Conservation (phyloP, 805 yeast genomes). For the Soucietia sequanensis region DNA sequence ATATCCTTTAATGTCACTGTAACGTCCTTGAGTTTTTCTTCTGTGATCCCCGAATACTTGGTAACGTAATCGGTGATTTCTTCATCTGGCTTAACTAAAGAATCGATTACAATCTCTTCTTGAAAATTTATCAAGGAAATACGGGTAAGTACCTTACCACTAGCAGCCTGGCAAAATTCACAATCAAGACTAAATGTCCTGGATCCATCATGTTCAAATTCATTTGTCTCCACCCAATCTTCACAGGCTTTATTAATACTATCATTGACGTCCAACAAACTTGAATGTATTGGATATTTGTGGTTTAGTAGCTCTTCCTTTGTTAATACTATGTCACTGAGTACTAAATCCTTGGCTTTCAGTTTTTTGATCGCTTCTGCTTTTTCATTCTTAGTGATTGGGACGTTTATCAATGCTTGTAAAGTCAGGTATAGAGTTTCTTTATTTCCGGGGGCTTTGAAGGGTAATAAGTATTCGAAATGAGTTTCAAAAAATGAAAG, state of each 20-base stretch:
- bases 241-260: constrained; percentile 4
- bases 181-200: constrained; percentile 84
- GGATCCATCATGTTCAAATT: constrained; percentile 56
- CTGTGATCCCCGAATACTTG: constrained; percentile 82
- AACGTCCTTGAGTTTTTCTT: constrained; percentile 58
- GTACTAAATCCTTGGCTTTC: constrained; percentile 35
- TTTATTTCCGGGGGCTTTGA: constrained; percentile 66
- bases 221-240: constrained; percentile 34
- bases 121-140: constrained; percentile 70
- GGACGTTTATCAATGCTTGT: constrained; percentile 54
- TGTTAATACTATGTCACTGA: constrained; percentile 54
- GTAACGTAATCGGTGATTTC: constrained; percentile 81
- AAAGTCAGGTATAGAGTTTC: constrained; percentile 54
- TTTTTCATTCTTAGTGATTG: constrained; percentile 57
- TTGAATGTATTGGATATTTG: constrained; percentile 59
- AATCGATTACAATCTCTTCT: constrained; percentile 62
- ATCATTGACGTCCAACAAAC: too few species aligned
- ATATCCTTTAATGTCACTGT: constrained; percentile 66
- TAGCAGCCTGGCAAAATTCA: constrained; percentile 77
- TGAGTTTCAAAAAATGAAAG: constrained; percentile 33
- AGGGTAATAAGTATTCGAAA: constrained; percentile 47
- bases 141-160: constrained; percentile 70
- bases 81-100: constrained; percentile 73
- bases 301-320: constrained; percentile 47
- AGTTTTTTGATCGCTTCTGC: constrained; percentile 32